Evolutionary conservation across 2,329 filamentous ascomycete species (phyloP), one percentile per base, ranked within the genome.

Genomic region (Blumeriella jaapii): DNA sequence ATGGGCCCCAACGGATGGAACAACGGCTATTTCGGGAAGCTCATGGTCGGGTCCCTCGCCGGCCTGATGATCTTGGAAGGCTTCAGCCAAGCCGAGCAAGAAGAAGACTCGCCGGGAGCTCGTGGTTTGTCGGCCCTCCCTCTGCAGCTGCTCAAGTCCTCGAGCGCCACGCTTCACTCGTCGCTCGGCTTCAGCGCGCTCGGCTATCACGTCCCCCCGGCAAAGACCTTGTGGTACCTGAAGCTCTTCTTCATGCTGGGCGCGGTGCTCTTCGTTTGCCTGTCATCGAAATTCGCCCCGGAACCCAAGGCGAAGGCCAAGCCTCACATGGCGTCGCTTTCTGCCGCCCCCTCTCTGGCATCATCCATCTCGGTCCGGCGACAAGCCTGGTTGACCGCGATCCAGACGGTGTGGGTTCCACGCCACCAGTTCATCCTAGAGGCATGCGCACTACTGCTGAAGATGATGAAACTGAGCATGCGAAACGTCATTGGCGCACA

Each of bases 61-160:
- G 86, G 85, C 10, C 65, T 96, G 12, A 94, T 96, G 87, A 70
- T 95, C 20, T 62, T 94, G 48, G 86, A 95, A 60, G 85, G 84
- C 1, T 67, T 87, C 36, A 68, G 69, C 22, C 71, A 81, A 26
- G 40, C 50, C 22, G 72, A 85, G 59, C 59, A 74, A 55, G 71
- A 74, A 49, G 70, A 67, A 29, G 76, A 82, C 32, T 67, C 67
- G 1, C 66, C 76, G 5, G 65, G 74, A 31, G 78, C 78, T 29
- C 72, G 74, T 23, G 81, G 81, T 2, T 65, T 87, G 10, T 70
- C 74, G 41, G 71, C 74, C 14, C 40, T 82, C 12, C 81, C 81
- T 1, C 44, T 77, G 15, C 68, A 74, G 11, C 52, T 79, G 3
- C 56, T 82, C 22, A 59, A 61, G 29, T 60, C 59, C 3, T 49